Percentiles rank a stretch among this genome's conserved stretches.
Evolutionary conservation across 1,284 basidiomycete species (phyloP).

Genomic region (Cystobasidium sp.): DNA sequence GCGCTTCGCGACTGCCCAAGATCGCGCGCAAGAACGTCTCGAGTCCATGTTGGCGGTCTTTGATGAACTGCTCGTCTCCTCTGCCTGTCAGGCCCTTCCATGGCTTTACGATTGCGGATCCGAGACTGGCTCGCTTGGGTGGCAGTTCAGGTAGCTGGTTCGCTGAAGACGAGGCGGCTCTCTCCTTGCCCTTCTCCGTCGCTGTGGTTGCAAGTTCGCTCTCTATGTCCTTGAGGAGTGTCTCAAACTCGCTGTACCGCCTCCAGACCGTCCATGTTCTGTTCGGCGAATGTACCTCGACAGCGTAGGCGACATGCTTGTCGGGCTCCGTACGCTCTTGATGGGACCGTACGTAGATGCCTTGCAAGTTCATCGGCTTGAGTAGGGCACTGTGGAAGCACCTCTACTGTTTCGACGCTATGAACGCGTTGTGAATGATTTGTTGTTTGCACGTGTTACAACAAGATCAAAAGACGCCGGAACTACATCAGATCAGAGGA

Average conservation of each 20-base stretch:
- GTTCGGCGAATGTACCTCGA: constrained; percentile 41
- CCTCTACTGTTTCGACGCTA: neutral
- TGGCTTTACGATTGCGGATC: constrained; percentile 29
- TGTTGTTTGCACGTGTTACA: constrained; percentile 10
- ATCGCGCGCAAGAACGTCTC: constrained; percentile 42
- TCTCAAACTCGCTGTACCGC: constrained; percentile 44
- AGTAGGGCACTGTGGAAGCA: neutral
- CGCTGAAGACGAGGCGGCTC: constrained; percentile 9
- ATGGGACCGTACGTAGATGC: constrained; percentile 39
- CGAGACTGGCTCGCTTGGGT: constrained; percentile 29
- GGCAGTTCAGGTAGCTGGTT: constrained; percentile 33
- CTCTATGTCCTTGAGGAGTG: constrained; percentile 40
- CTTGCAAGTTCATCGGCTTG: constrained; percentile 23
- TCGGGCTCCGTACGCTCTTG: constrained; percentile 30
- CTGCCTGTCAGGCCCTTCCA: constrained; percentile 40
- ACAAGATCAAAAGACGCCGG: neutral
- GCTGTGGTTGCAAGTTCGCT: constrained; percentile 5
- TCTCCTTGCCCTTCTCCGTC: constrained; percentile 28
- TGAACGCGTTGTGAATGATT: neutral
- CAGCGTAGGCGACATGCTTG: constrained; percentile 35
- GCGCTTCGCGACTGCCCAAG: constrained; percentile 30
- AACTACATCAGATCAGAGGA: neutral
- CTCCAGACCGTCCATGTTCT: constrained; percentile 45
- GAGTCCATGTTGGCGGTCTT: constrained; percentile 39
- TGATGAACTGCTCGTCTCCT: constrained; percentile 40